Evolutionary conservation across 805 yeast species (phyloP).

Genomic region (Saturnispora dispora): DNA sequence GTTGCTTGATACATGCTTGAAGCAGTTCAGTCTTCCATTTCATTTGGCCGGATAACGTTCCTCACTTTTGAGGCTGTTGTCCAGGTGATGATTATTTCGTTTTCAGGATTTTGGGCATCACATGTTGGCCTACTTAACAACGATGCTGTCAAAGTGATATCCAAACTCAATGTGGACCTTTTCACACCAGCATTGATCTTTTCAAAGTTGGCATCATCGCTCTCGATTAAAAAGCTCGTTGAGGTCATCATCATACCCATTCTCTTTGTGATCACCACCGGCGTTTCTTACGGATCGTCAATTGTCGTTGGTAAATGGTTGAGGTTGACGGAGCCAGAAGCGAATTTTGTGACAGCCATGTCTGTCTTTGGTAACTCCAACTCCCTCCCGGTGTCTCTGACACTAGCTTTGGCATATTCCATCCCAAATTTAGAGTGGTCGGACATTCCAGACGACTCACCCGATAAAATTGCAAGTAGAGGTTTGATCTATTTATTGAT

Average conservation of each 20-base stretch:
- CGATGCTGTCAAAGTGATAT: constrained; percentile 66
- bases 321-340: constrained; percentile 59
- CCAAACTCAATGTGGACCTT: constrained; percentile 75
- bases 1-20: constrained; percentile 3
- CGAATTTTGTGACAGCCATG: constrained; percentile 93
- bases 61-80: constrained; percentile 86
- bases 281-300: constrained; percentile 61
- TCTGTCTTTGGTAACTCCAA: constrained; percentile 94
- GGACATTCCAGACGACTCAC: constrained; percentile 52
- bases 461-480: constrained; percentile 67
- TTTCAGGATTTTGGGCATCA: constrained; percentile 83
- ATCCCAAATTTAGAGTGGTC: constrained; percentile 73
- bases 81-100: constrained; percentile 79
- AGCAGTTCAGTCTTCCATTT: constrained; percentile 1
- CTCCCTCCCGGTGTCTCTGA: constrained; percentile 86
- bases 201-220: constrained; percentile 58
- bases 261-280: constrained; percentile 74
- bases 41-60: constrained; percentile 36
- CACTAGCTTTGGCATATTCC: constrained; percentile 68
- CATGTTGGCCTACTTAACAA: constrained; percentile 58
- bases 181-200: constrained; percentile 95
- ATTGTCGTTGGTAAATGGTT: constrained; percentile 42
- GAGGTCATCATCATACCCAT: constrained; percentile 82
- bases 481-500: constrained; percentile 67
- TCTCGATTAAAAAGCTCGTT: constrained; percentile 65